Percentiles rank a stretch among this genome's conserved stretches.
Evolutionary conservation across 208 protist genomes (phyloP).

Genomic region (Trypanosoma vivax): DNA sequence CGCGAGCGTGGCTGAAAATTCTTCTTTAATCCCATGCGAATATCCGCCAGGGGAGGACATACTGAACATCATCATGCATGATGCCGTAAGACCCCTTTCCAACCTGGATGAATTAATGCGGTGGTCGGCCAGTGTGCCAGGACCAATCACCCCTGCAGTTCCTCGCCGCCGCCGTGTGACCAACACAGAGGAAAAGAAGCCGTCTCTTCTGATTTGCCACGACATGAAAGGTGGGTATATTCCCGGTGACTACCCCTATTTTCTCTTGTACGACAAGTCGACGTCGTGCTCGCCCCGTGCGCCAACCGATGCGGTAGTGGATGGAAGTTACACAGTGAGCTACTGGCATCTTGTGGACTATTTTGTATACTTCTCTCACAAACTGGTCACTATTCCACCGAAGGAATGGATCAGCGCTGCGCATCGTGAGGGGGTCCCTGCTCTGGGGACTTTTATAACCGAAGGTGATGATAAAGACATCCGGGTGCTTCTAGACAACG

Average conservation of each 20-base stretch:
- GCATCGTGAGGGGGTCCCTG: constrained; percentile 73
- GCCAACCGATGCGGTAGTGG: constrained; percentile 6
- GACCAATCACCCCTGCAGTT: constrained; percentile 13
- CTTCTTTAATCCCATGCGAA: neutral
- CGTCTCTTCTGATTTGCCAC: constrained; percentile 71
- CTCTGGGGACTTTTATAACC: constrained; percentile 81
- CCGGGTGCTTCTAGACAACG: constrained; percentile 7
- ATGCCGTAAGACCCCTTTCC: constrained; percentile 10
- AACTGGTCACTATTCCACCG: constrained; percentile 77
- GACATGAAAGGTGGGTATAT: constrained; percentile 72
- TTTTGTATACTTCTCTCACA: constrained; percentile 89
- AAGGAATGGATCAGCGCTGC: constrained; percentile 65
- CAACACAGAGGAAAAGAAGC: neutral
- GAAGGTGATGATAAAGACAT: constrained; percentile 41
- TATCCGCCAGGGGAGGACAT: neutral
- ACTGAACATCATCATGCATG: constrained; percentile 11
- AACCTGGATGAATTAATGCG: constrained; percentile 10
- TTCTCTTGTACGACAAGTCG: constrained; percentile 12
- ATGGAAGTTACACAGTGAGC: constrained; percentile 46
- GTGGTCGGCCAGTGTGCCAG: neutral
- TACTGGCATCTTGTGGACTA: constrained; percentile 73
- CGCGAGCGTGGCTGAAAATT: too few relatives aligned
- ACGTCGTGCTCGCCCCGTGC: neutral
- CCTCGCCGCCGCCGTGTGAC: constrained; percentile 8
- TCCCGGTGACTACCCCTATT: constrained; percentile 30